Evolutionary conservation across 768 basidiomycete genomes (phyloP).

Genomic region (Kwoniella newhampshirensis): DNA sequence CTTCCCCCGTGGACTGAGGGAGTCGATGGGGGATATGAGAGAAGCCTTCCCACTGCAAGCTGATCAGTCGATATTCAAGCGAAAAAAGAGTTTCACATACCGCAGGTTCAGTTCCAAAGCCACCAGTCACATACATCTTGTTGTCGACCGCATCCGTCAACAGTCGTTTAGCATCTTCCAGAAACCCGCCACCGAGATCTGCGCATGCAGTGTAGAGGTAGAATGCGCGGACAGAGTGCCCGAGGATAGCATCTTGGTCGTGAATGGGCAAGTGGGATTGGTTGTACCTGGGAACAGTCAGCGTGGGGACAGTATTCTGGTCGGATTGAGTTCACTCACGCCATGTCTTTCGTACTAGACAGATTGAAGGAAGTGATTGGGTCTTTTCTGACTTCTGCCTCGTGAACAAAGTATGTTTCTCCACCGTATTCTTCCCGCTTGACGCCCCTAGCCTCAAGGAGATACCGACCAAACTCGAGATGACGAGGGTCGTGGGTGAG

Average conservation of each 20-base stretch:
- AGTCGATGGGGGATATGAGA: conserved; percentile 23
- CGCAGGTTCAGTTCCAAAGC: conserved; percentile 36
- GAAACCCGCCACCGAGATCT: conserved; percentile 30
- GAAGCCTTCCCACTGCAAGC: conserved; percentile 34
- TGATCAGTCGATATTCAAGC: background rate
- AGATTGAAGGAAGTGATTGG: conserved; percentile 10
- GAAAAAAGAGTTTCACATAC: conserved; percentile 17
- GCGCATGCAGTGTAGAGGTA: conserved; percentile 40
- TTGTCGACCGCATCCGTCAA: conserved; percentile 29
- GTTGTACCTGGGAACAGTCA: conserved; percentile 24
- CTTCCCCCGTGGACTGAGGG: conserved; percentile 36
- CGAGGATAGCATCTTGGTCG: conserved; percentile 33
- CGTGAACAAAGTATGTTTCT: conserved; percentile 25
- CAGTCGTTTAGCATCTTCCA: conserved; percentile 34
- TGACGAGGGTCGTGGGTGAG: conserved; percentile 31
- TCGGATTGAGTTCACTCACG: conserved; percentile 29
- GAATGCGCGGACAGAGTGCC: conserved; percentile 41
- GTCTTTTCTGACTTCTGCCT: conserved; percentile 23
- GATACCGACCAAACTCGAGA: conserved; percentile 29
- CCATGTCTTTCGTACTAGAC: conserved; percentile 15
- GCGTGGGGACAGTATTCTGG: no score
- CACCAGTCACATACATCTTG: conserved; percentile 45
- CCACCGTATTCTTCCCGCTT: conserved; percentile 27
- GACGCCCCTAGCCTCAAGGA: conserved; percentile 27
- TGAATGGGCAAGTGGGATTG: conserved; percentile 34